Percentiles rank a stretch among this genome's conserved stretches.
Evolutionary conservation across 805 yeast genomes (phyloP).

Genomic region (Wickerhamiella cacticola): DNA sequence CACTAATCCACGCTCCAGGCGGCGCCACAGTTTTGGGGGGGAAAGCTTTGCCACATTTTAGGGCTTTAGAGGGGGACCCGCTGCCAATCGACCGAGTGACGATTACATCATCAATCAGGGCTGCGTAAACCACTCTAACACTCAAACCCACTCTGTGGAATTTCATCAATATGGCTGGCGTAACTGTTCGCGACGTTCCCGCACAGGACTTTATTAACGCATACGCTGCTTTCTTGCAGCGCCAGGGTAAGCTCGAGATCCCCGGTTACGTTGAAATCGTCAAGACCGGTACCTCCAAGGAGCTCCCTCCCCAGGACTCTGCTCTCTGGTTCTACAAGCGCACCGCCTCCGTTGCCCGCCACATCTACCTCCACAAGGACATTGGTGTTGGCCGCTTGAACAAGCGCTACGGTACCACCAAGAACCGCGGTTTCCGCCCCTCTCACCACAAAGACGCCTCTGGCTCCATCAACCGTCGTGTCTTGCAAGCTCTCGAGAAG

Average conservation of each 20-base stretch:
- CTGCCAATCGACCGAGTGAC: background rate
- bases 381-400: conserved; percentile 99
- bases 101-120: background rate
- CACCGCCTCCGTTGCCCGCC: conserved; percentile 99
- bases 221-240: conserved; percentile 98
- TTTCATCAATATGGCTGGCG: conserved; percentile 23
- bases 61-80: too few species aligned
- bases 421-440: conserved; percentile 98
- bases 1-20: background rate
- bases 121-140: background rate
- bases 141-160: conserved; percentile 9
- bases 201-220: conserved; percentile 99
- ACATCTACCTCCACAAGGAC: conserved; percentile 98
- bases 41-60: too few species aligned
- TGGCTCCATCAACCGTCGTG: conserved; percentile 98
- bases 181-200: conserved; percentile 87
- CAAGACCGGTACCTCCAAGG: conserved; percentile 98
- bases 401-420: conserved; percentile 98
- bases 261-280: conserved; percentile 99
- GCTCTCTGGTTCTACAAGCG: conserved; percentile 99
- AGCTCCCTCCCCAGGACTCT: conserved; percentile 98
- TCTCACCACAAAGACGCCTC: conserved; percentile 98
- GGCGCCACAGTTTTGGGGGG: background rate
- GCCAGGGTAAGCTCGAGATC: conserved; percentile 99
- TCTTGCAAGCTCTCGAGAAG: conserved; percentile 95